Conservation (phyloP, 495 filamentous ascomycete genomes). For the Penicillium coprophilum region DNA sequence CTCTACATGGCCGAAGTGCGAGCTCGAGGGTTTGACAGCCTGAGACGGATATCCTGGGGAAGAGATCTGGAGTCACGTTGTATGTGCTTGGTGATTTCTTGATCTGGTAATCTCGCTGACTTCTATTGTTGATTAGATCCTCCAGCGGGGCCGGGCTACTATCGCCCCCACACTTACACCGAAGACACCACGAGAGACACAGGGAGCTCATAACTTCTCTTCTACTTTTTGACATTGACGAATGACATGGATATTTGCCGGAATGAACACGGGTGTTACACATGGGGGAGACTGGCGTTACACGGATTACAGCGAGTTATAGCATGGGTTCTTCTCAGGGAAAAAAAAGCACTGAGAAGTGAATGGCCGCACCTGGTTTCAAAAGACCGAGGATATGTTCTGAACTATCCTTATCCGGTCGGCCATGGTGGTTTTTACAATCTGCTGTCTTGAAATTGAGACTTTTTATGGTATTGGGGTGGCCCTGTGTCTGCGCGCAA, state of each 20-base stretch:
- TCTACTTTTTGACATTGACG: conserved; percentile 10
- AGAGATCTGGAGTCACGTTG: conserved; percentile 36
- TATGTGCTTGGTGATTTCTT: conserved; percentile 20
- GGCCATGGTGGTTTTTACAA: background rate
- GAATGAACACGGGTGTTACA: background rate
- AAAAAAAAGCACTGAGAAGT: background rate
- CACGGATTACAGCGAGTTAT: background rate
- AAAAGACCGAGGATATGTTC: background rate
- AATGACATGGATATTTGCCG: conserved; percentile 8
- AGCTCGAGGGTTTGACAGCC: conserved; percentile 29
- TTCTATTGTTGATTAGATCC: conserved; percentile 13
- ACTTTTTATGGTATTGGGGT: background rate
- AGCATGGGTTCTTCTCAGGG: background rate
- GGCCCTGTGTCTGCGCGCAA: background rate
- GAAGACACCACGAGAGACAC: conserved; percentile 10
- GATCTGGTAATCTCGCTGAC: conserved; percentile 6
- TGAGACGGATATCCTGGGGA: conserved; percentile 28
- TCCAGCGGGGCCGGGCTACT: conserved; percentile 16
- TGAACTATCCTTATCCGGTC: background rate
- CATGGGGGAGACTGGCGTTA: conserved; percentile 1
- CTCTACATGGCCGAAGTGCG: conserved; percentile 44
- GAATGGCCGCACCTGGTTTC: background rate
- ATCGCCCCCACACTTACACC: conserved; percentile 13
- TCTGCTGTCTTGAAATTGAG: background rate
- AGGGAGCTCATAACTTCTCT: background rate